Conservation (phyloP, 495 filamentous ascomycete genomes). For the Penicillium tannophilum region DNA sequence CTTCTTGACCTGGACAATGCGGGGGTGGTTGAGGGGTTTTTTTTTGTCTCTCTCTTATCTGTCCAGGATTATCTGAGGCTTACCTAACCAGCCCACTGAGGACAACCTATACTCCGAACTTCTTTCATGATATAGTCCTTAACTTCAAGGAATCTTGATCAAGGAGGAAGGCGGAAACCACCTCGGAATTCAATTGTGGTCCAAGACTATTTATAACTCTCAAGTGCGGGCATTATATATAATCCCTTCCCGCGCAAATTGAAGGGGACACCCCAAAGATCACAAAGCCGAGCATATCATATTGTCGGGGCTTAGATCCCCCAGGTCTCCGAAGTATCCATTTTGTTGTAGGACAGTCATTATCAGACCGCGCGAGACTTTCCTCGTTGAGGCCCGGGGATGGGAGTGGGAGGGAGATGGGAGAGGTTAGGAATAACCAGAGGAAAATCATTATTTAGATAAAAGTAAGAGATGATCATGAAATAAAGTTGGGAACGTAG, state of each 20-base stretch:
- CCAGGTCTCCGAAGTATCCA: neutral
- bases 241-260: neutral
- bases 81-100: conserved; percentile 15
- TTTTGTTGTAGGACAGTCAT: neutral
- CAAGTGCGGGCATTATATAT: too few species aligned
- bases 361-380: neutral
- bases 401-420: neutral
- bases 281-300: neutral
- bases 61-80: conserved; percentile 2
- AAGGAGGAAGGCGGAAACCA: too few species aligned
- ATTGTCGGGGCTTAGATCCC: neutral
- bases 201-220: too few species aligned
- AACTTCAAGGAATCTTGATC: too few species aligned
- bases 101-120: too few species aligned
- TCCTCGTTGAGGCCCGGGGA: neutral
- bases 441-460: neutral
- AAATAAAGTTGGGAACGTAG: neutral
- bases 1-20: neutral
- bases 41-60: neutral
- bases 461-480: neutral
- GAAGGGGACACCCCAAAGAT: neutral
- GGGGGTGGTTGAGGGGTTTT: neutral
- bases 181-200: too few species aligned
- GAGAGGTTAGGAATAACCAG: neutral
- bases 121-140: too few species aligned